Evolutionary conservation across 2,329 filamentous ascomycete genomes (phyloP), one percentile per base, ranked within the genome.

Genomic region (Bipolaris zeicola): DNA sequence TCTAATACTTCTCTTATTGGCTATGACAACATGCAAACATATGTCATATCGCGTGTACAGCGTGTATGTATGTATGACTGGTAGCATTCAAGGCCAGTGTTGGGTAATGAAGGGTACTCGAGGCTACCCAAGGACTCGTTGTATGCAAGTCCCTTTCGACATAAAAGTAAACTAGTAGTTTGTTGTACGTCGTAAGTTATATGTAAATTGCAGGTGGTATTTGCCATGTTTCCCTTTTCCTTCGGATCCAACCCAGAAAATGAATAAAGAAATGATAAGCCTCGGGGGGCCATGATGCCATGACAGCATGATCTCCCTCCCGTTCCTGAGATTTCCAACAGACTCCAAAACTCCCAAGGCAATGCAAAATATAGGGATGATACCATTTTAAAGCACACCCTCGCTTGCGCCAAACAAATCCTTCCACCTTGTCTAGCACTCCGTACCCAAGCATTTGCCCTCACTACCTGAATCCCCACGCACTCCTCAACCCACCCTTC

Each of bases 401-500:
- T 41, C 20, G 10, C 16, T 20, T 20, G 8, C 38, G 20, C 20
- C 8, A 41, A 41, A 14, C 20, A 16, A 34, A 44, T 44, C 38
- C 31, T n/a, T 42, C 43, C 22, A 22, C 14, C 39, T 39, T 18
- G 11, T 56, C 55, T 16, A 26, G 16, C 11, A n/a, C n/a, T 34
- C 20, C 28, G 37, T 33, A n/a, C 10, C 6, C 18, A 37, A 18
- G 11, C 14, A 16, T 28, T 13, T 33, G 77, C 58, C 68, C 65
- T 57, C 33, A 22, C 56, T 51, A 65, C 28, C 62, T 48, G 43
- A 81, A 79, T 31, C 64, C 71, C 76, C 77, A 78, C 34, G 70
- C 73, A 6, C 65, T 70, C 58, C 77, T 77, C 16, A 63, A 57
- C 0, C 77, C 78, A 3, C 67, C 65, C 4, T 62, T 63, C 41